phyloP scores from a whole-genome alignment of 805 yeast species.

The Ogataea nitratoaversa region DNA sequence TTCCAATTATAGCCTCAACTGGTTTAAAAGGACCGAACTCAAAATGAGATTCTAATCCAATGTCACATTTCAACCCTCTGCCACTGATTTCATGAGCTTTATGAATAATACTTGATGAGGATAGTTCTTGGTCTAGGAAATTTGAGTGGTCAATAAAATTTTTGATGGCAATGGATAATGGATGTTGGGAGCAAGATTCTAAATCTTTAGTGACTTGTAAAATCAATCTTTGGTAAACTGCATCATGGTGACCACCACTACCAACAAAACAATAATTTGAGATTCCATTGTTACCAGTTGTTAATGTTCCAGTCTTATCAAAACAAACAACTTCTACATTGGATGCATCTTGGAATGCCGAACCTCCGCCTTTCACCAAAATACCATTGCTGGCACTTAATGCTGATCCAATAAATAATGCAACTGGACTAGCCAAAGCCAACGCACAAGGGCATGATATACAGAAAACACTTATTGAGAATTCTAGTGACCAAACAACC shows the following conservation, averaged over 20 bases:
- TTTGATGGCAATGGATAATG: slow-evolving; percentile 58
- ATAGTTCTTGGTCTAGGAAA: slow-evolving; percentile 7
- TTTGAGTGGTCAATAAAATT: slow-evolving; percentile 31
- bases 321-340: slow-evolving; percentile 60
- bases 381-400: slow-evolving; percentile 75
- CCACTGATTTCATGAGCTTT: slow-evolving; percentile 54
- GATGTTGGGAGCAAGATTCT: slow-evolving; percentile 65
- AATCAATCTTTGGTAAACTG: slow-evolving; percentile 20
- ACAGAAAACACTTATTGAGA: slow-evolving; percentile 75
- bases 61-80: slow-evolving; percentile 50
- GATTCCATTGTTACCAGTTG: slow-evolving; percentile 54
- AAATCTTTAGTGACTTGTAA: slow-evolving; percentile 53
- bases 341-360: slow-evolving; percentile 76
- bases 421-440: slow-evolving; percentile 86
- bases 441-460: slow-evolving; percentile 96
- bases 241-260: slow-evolving; percentile 9
- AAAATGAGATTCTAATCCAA: slow-evolving; percentile 24
- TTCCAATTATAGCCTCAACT: slow-evolving; percentile 47
- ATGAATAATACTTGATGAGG: slow-evolving; percentile 37
- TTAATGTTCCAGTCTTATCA: slow-evolving; percentile 77
- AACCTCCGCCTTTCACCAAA: slow-evolving; percentile 76
- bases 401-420: slow-evolving; percentile 74
- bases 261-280: slow-evolving; percentile 42
- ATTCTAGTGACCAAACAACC: slow-evolving; percentile 73
- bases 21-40: slow-evolving; percentile 23